Evolutionary conservation across 345 rosid species (phyloP).

Genomic region (Zanthoxylum bungeanum): DNA sequence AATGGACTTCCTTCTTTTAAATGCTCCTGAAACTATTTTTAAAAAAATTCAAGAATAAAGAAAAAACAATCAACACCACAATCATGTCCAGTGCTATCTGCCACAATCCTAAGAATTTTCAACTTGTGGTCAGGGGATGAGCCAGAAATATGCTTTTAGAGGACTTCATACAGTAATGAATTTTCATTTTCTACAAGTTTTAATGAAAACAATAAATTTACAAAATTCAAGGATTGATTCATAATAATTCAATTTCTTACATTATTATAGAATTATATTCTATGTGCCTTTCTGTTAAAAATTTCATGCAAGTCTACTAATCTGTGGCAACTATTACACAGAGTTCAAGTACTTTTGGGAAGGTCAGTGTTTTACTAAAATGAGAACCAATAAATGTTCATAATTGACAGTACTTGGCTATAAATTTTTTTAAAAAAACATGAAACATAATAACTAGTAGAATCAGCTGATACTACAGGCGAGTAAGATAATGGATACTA

Average conservation of each 20-base stretch:
- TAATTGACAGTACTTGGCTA: neutral
- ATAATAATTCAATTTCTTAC: neutral
- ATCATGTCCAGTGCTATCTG: neutral
- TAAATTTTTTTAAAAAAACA: too few relatives aligned
- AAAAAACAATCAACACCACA: neutral
- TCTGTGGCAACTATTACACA: neutral
- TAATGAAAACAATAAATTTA: neutral
- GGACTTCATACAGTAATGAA: neutral
- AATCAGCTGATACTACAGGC: neutral
- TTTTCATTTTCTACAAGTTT: too few relatives aligned
- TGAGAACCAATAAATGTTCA: neutral
- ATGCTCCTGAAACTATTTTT: neutral
- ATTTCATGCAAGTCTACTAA: neutral
- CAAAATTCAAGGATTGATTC: neutral
- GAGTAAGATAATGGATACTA: neutral
- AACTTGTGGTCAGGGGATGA: neutral
- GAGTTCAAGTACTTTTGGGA: neutral
- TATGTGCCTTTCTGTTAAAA: neutral
- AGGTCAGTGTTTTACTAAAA: neutral
- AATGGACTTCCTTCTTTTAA: neutral
- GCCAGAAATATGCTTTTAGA: neutral
- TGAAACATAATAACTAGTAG: neutral
- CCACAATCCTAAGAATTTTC: neutral
- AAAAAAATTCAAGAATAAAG: neutral
- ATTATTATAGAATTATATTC: neutral